These are phyloP conservation scores for Komagataella mondaviorum DNA, from an alignment of 805 yeast genomes.

Conservation along the genomic window DNA sequence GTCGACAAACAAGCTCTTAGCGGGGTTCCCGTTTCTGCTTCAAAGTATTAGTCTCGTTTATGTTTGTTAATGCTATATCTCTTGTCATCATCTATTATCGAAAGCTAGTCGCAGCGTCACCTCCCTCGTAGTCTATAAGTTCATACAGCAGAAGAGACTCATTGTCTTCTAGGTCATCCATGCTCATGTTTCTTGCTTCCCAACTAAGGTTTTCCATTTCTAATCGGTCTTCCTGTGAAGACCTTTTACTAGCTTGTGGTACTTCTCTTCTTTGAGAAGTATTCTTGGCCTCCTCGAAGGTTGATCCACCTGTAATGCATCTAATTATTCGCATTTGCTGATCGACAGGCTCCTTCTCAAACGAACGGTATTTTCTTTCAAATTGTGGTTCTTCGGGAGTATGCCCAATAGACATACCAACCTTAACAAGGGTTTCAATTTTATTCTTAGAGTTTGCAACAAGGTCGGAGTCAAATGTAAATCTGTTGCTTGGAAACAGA, in stretches of 20 bases:
- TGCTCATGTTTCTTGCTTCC: slow-evolving; percentile 6
- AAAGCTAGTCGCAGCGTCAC: slow-evolving; percentile 2
- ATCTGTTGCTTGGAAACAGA: slow-evolving; percentile 36
- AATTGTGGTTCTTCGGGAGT: slow-evolving; percentile 32
- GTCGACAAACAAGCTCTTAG: slow-evolving; percentile 67
- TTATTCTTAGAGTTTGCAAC: slow-evolving; percentile 49
- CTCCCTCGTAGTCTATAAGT: slow-evolving; percentile 2
- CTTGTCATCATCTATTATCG: neutral
- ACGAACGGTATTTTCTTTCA: slow-evolving; percentile 23
- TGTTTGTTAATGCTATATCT: neutral
- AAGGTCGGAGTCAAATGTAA: slow-evolving; percentile 65
- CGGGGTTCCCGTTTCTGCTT: slow-evolving; percentile 29
- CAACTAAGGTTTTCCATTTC: slow-evolving; percentile 4
- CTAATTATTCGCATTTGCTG: slow-evolving; percentile 36
- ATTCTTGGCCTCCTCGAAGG: neutral
- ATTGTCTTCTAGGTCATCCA: slow-evolving; percentile 6
- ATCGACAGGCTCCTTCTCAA: slow-evolving; percentile 31
- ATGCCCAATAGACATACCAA: slow-evolving; percentile 91
- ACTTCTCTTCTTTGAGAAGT: neutral
- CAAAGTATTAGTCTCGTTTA: slow-evolving; percentile 4
- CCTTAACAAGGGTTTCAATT: slow-evolving; percentile 74
- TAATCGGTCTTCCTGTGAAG: slow-evolving; percentile 1
- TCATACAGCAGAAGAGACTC: slow-evolving; percentile 7
- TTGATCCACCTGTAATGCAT: slow-evolving; percentile 37
- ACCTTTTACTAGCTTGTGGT: neutral